Conservation (phyloP, 441 rosid genomes). For the Raphanus hybrid region DNA sequence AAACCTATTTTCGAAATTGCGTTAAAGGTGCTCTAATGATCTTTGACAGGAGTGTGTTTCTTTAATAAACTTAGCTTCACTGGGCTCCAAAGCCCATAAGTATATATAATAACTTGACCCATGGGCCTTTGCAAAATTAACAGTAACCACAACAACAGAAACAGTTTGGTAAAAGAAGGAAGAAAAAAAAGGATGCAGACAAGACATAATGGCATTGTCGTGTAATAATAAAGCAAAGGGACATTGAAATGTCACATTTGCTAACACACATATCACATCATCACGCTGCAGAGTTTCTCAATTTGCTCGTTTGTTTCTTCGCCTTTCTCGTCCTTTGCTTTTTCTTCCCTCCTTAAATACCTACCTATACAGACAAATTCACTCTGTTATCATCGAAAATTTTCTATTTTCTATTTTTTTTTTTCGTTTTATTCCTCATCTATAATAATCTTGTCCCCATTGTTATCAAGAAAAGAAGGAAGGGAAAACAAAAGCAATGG, state of each 20-base stretch:
- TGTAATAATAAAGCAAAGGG: conserved; percentile 30
- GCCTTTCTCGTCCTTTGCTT: conserved; percentile 15
- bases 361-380: not conserved
- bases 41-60: not conserved
- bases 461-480: not conserved
- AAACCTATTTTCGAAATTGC: no score
- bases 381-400: conserved; percentile 41
- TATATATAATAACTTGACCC: not conserved
- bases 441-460: not conserved
- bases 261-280: conserved; percentile 8
- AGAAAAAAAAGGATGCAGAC: conserved; percentile 3
- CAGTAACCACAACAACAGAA: not conserved
- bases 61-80: not conserved
- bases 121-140: conserved; percentile 15
- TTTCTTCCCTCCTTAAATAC: conserved; percentile 21
- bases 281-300: conserved; percentile 24
- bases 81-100: not conserved
- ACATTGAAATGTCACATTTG: conserved; percentile 2
- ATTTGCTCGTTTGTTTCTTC: conserved; percentile 17
- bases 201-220: conserved; percentile 13
- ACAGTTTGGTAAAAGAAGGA: not conserved
- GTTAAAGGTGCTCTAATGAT: no score
- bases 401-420: not conserved
- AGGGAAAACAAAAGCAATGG: conserved; percentile 38
- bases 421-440: not conserved